A percentile compares a stretch with the other conserved stretches of the same genome.
phyloP scores from a whole-genome alignment of 2,329 filamentous ascomycete species.

The Pseudogymnoascus sp. region DNA sequence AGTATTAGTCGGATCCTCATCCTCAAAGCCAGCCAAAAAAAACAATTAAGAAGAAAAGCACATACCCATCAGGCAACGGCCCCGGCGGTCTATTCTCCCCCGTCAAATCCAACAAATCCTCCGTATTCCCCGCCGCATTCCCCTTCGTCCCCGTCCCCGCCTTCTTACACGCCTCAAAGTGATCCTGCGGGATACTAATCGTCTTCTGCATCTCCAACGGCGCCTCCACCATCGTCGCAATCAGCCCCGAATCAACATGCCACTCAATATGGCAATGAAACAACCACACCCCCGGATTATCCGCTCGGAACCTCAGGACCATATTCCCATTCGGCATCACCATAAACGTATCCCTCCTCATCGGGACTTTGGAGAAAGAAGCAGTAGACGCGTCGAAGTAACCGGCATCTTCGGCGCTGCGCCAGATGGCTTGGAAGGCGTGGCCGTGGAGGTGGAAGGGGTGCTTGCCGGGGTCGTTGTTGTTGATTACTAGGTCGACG shows the following conservation, averaged over 20 bases:
- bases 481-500: constrained; percentile 71
- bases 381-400: constrained; percentile 40
- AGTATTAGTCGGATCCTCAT: constrained; percentile 8
- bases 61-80: constrained; percentile 49
- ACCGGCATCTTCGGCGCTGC: constrained; percentile 49
- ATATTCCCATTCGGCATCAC: constrained; percentile 58
- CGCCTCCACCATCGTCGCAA: constrained; percentile 55
- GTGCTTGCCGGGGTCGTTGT: constrained; percentile 60
- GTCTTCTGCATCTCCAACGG: constrained; percentile 52
- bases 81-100: constrained; percentile 49
- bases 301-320: constrained; percentile 56
- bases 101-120: constrained; percentile 51
- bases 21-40: not conserved
- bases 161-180: constrained; percentile 48
- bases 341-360: constrained; percentile 61
- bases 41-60: not conserved
- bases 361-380: constrained; percentile 47
- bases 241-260: constrained; percentile 61
- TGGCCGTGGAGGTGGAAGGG: constrained; percentile 73
- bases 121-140: constrained; percentile 67
- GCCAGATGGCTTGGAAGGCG: constrained; percentile 58
- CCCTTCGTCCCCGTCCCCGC: constrained; percentile 45
- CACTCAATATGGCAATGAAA: constrained; percentile 80
- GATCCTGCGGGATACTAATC: constrained; percentile 50
- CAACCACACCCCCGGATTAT: constrained; percentile 62